These are phyloP conservation scores for Colletotrichum agaves DNA, from an alignment of 2,329 filamentous ascomycete genomes.

Conservation along the genomic window DNA sequence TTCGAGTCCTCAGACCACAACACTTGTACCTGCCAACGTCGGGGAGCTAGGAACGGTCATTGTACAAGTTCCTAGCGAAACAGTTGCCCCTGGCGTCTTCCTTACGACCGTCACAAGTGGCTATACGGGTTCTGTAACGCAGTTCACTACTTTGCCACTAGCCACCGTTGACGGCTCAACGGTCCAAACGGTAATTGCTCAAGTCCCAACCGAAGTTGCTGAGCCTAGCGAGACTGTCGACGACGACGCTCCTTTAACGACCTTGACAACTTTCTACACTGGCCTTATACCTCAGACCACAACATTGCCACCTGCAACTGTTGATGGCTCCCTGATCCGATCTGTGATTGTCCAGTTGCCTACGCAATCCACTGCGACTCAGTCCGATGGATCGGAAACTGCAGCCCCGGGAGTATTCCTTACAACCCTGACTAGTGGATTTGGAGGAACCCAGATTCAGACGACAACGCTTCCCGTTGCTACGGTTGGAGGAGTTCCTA, in stretches of 20 bases:
- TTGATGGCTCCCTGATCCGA: slow-evolving; percentile 3
- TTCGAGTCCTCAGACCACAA: slow-evolving; percentile 1
- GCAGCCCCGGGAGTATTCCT: neutral
- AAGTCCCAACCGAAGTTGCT: neutral
- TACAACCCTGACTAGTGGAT: neutral
- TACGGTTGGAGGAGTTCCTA: neutral
- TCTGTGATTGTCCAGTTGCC: neutral
- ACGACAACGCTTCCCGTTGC: slow-evolving; percentile 3
- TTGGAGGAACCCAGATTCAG: neutral
- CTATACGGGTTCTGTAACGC: slow-evolving; percentile 3
- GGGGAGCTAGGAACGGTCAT: neutral
- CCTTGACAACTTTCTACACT: neutral
- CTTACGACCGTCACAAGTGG: slow-evolving; percentile 10
- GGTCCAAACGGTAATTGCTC: neutral
- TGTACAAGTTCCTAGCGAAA: neutral
- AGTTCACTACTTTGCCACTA: slow-evolving; percentile 1
- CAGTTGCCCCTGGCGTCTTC: neutral
- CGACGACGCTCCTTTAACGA: neutral
- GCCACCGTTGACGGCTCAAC: slow-evolving; percentile 7
- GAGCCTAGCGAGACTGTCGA: neutral
- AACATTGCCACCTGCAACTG: slow-evolving; percentile 7
- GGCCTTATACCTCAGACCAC: slow-evolving; percentile 8
- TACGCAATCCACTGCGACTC: neutral
- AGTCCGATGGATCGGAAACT: neutral
- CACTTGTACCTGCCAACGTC: neutral